Evolutionary conservation across 441 rosid genomes (phyloP).

Genomic region (Rhodomyrtus psidioides): DNA sequence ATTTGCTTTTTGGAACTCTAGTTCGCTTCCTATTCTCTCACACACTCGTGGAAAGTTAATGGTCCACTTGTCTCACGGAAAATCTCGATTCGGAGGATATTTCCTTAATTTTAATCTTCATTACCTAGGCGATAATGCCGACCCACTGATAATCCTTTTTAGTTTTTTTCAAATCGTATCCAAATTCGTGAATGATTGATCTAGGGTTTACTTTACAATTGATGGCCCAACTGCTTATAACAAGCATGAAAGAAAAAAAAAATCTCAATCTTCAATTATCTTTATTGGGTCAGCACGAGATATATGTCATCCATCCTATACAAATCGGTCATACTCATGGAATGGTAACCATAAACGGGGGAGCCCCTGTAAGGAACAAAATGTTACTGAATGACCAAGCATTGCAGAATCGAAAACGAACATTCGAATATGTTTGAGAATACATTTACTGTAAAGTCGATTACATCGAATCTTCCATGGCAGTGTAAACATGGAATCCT

Average conservation of each 20-base stretch:
- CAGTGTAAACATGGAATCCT: not conserved
- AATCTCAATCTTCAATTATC: not conserved
- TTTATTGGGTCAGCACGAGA: not conserved
- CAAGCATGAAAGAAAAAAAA: not conserved
- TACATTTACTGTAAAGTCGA: not conserved
- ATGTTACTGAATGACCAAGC: not conserved
- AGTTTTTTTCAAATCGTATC: not conserved
- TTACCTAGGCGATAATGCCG: not conserved
- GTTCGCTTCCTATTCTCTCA: not conserved
- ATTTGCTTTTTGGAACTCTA: not conserved
- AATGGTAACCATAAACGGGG: not conserved
- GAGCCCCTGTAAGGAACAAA: not conserved
- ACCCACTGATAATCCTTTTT: not conserved
- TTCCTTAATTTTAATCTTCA: not conserved
- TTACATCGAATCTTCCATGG: not conserved
- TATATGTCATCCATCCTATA: not conserved
- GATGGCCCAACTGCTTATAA: not conserved
- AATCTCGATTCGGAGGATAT: not conserved
- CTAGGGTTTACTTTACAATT: not conserved
- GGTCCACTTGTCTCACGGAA: not conserved
- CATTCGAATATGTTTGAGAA: not conserved
- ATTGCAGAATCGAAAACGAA: not conserved
- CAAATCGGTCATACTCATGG: not conserved
- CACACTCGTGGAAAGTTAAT: not conserved
- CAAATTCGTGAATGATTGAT: not conserved